Evolutionary conservation across 805 yeast species (phyloP).

Genomic region (Blastobotrys americana): DNA sequence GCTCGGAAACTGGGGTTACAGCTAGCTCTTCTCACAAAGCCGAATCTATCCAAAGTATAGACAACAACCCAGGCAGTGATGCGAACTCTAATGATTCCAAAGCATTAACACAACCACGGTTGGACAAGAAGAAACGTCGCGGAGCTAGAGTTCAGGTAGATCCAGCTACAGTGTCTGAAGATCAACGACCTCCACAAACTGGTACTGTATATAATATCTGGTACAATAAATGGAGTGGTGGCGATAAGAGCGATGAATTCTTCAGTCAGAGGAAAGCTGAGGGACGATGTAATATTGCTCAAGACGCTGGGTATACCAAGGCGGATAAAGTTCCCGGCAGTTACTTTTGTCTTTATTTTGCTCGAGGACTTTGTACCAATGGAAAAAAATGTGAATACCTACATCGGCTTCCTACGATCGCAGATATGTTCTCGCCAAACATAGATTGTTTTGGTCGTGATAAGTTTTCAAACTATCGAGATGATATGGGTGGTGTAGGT

Average conservation of each 20-base stretch:
- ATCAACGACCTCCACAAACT: conserved; percentile 66
- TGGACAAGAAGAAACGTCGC: conserved; percentile 6
- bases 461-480: conserved; percentile 70
- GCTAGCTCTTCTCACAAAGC: no score
- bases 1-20: no score
- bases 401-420: conserved; percentile 63
- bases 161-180: conserved; percentile 48
- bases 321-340: conserved; percentile 46
- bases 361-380: conserved; percentile 77
- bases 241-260: conserved; percentile 40
- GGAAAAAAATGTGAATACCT: conserved; percentile 71
- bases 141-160: conserved; percentile 68
- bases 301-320: conserved; percentile 69
- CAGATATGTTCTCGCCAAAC: conserved; percentile 54
- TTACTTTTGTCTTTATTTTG: conserved; percentile 74
- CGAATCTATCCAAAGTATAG: no score
- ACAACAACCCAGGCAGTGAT: no score
- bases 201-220: conserved; percentile 80
- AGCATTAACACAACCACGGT: no score
- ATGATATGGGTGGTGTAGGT: conserved; percentile 94
- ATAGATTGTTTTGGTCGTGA: conserved; percentile 92
- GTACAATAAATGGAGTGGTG: conserved; percentile 87
- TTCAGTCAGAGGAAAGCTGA: conserved; percentile 42
- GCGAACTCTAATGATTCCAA: no score
- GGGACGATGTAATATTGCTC: conserved; percentile 49